Conservation (phyloP, 208 protist species). For the Acanthamoeba culbertsoni region DNA sequence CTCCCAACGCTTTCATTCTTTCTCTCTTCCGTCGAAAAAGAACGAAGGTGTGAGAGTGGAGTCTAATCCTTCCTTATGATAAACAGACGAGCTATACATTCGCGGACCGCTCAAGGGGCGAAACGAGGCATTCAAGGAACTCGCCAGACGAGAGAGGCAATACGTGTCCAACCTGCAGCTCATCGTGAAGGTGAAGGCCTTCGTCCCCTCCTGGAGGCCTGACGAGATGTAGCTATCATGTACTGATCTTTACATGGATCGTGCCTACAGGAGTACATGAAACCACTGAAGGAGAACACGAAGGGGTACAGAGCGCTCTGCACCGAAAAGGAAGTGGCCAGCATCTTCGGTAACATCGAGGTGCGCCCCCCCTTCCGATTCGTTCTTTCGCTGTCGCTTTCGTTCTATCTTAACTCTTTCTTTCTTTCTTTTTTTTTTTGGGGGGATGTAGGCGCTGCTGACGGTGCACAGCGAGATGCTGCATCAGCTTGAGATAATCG, state of each 20-base stretch:
- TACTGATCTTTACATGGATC: background rate
- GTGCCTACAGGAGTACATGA: conserved; percentile 15
- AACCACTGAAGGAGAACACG: conserved; percentile 23
- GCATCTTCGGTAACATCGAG: conserved; percentile 22
- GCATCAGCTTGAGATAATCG: conserved; percentile 17
- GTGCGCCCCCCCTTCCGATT: background rate
- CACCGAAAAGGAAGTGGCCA: background rate
- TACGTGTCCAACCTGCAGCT: conserved; percentile 3
- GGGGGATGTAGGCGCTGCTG: background rate
- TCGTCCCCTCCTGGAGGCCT: too few relatives aligned
- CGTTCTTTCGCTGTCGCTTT: background rate
- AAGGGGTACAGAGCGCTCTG: conserved; percentile 18
- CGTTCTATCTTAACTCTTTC: background rate
- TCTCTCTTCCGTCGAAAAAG: too few relatives aligned
- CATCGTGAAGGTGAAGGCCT: background rate
- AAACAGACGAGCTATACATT: background rate
- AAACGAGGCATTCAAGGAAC: conserved; percentile 17
- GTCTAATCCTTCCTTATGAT: background rate
- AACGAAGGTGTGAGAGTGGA: too few relatives aligned
- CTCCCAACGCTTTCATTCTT: too few relatives aligned
- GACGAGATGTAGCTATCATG: too few relatives aligned
- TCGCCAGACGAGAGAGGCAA: background rate
- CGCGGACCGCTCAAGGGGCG: background rate
- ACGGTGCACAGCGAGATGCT: conserved; percentile 38
- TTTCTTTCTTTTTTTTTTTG: background rate